phyloP scores from a whole-genome alignment of 164 flowering plant species.

The Tinospora cordifolia region DNA sequence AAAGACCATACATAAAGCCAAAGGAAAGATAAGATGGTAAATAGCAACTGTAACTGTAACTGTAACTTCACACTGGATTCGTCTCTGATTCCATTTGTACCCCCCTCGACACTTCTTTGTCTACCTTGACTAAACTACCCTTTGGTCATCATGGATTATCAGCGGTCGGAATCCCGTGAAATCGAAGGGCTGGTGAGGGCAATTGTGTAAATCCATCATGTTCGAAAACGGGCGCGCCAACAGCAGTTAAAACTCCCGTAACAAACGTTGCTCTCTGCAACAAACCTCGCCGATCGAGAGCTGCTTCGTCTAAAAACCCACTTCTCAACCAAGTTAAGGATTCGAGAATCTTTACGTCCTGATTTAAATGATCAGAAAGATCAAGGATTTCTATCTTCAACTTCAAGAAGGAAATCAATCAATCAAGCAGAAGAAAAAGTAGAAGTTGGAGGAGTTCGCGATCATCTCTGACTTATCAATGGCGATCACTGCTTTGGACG shows the following conservation, averaged over 20 bases:
- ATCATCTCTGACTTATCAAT: not conserved
- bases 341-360: not conserved
- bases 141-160: no score
- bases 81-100: no score
- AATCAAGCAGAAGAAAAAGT: not conserved
- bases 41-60: no score
- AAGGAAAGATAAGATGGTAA: no score
- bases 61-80: no score
- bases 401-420: not conserved
- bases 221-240: not conserved
- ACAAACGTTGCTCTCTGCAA: not conserved
- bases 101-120: no score
- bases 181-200: not conserved
- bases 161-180: no score
- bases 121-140: no score
- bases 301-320: no score
- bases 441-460: no score
- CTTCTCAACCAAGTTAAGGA: not conserved
- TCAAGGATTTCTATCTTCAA: not conserved
- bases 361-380: not conserved
- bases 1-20: no score
- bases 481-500: slow-evolving; percentile 3
- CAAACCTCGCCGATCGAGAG: no score
- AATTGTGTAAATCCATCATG: not conserved
- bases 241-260: not conserved